Percentiles rank a stretch among this genome's conserved stretches.
phyloP scores from a whole-genome alignment of 805 yeast genomes.

The Priceomyces fermenticarens region DNA sequence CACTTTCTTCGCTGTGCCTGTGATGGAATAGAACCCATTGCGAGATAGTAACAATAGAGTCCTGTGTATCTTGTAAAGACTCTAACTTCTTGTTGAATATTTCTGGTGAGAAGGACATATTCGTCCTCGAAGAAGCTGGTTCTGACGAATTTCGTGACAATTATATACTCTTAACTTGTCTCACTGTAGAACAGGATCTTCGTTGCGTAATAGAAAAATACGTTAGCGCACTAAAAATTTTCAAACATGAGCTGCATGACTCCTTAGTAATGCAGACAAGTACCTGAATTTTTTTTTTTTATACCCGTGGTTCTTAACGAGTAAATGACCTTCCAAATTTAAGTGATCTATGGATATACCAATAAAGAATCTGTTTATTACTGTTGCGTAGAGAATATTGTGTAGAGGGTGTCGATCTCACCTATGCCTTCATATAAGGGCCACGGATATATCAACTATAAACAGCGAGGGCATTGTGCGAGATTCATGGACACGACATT shows the following conservation, averaged over 20 bases:
- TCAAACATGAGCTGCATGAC: background rate
- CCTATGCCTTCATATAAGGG: too few species aligned
- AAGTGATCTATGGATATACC: too few species aligned
- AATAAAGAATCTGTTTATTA: too few species aligned
- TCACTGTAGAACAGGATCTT: background rate
- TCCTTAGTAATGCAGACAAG: too few species aligned
- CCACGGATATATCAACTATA: too few species aligned
- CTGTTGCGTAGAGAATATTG: too few species aligned
- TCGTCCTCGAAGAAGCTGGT: background rate
- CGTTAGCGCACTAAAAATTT: slow-evolving; percentile 3
- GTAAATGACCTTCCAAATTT: too few species aligned
- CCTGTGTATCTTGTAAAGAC: slow-evolving; percentile 43
- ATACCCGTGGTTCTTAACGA: too few species aligned
- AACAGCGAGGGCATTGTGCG: too few species aligned
- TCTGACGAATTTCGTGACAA: background rate
- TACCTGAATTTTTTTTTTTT: too few species aligned
- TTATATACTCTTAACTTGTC: background rate
- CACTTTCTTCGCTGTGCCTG: slow-evolving; percentile 33
- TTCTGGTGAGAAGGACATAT: slow-evolving; percentile 39
- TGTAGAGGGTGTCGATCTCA: too few species aligned
- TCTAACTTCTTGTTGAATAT: slow-evolving; percentile 33
- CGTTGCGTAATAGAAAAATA: background rate
- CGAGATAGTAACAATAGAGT: slow-evolving; percentile 42
- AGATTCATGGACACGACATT: too few species aligned
- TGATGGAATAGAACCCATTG: slow-evolving; percentile 48